Conservation (phyloP, 441 rosid species). For the Eruca vesicaria region DNA sequence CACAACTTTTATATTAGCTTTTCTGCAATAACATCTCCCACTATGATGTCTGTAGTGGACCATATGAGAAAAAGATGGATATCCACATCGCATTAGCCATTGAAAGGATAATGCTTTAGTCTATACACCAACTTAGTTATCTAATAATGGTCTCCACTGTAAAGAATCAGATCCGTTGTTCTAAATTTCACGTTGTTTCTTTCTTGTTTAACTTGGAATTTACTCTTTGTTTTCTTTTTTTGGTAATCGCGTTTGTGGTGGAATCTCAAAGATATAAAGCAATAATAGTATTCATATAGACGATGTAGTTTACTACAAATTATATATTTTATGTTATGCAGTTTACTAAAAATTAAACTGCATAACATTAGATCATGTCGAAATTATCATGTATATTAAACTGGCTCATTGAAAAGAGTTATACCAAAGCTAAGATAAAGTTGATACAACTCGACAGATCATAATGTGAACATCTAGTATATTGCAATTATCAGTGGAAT, state of each 20-base stretch:
- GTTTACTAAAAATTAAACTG: neutral
- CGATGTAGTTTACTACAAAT: too few species aligned
- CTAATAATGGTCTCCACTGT: constrained; percentile 12
- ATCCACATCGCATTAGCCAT: constrained; percentile 25
- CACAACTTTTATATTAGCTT: constrained; percentile 24
- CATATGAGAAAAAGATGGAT: constrained; percentile 21
- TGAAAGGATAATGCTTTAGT: constrained; percentile 2
- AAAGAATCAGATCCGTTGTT: neutral
- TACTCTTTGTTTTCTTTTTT: neutral
- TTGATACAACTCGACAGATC: neutral
- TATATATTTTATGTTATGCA: too few species aligned
- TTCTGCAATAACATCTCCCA: constrained; percentile 15
- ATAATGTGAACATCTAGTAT: neutral
- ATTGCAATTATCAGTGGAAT: neutral
- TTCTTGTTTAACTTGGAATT: neutral
- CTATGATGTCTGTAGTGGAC: constrained; percentile 31
- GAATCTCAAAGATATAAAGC: neutral
- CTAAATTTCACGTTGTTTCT: neutral
- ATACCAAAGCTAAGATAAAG: neutral
- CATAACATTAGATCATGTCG: neutral
- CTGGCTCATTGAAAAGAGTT: neutral
- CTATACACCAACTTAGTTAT: constrained; percentile 25
- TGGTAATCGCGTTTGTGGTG: constrained; percentile 15
- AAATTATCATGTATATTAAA: neutral
- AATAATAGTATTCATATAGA: neutral